Evolutionary conservation across 257 asterid genomes (phyloP).

Genomic region (Ocimum tenuiflorum): DNA sequence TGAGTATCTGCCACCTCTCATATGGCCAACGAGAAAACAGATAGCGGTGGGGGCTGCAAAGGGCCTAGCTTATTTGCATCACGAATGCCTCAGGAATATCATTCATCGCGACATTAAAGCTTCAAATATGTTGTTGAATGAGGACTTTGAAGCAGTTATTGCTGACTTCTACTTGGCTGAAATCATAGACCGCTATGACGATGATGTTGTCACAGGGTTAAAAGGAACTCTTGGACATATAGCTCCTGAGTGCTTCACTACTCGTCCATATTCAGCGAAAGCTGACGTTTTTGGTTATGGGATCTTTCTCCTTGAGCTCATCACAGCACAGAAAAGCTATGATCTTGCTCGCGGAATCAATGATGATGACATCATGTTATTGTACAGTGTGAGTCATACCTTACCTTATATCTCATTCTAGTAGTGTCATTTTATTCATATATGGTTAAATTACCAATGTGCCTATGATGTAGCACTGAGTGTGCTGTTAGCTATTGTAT

Average conservation of each 20-base stretch:
- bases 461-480: no score
- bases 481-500: no score
- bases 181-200: background rate
- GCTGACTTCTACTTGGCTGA: background rate
- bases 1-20: background rate
- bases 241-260: background rate
- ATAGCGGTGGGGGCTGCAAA: background rate
- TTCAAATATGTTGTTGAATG: background rate
- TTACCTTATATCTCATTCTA: background rate
- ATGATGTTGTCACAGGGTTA: background rate
- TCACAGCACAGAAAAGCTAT: background rate
- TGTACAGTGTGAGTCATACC: background rate
- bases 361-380: background rate
- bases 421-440: no score
- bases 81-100: background rate
- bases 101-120: slow-evolving; percentile 8
- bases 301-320: slow-evolving; percentile 7
- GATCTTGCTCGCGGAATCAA: background rate
- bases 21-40: background rate
- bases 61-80: background rate
- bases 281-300: slow-evolving; percentile 1
- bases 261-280: background rate
- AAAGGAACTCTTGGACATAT: slow-evolving; percentile 1
- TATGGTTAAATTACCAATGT: no score
- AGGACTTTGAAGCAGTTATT: background rate